Evolutionary conservation across 164 flowering plant genomes (phyloP), one percentile per base, ranked within the genome.

Genomic region (Cinnamomum chago): DNA sequence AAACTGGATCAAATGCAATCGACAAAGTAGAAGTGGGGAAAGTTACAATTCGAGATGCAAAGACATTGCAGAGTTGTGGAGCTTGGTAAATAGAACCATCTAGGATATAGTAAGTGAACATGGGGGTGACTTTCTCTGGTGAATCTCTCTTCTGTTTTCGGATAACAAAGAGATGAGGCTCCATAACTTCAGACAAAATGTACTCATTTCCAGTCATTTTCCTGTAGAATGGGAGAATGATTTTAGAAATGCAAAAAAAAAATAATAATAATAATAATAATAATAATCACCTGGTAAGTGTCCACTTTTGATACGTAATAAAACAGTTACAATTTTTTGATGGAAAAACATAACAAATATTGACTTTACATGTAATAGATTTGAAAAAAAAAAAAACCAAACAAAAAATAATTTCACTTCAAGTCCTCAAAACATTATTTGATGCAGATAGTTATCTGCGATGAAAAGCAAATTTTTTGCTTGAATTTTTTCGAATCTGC

Each of bases 41-140:
- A 40, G 98, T 83, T 81, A 94, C 98, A 82, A 96, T 83, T 76
- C 99, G 89, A 80, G 97, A 82, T 18, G 95, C 87, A 83, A 96
- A 96, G 64, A 94, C 95, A 83, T 78, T 94, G 86, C 87, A 86
- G 71, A 96, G 95, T 72, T 96, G 99, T 14, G 99, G 99, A 5
- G 99, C 94, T 84, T 96, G 99, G 75, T 96, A 96, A 33, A 96
- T 87, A 14, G 98, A 90, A 74, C 99, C 99, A 84, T 96, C 99
- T 81, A 96, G 72, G 55, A 96, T 75, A 80, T 96, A 96, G 73
- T 96, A 96, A 15, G 91, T 87, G 50, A 96, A 87, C 97, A 94
- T 90, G 13, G 95, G 98, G 17, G 94, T 94, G 74, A 91, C 93
- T 78, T 90, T 96, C 83, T 96, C 98, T 7, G 95, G 92, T 52